Evolutionary conservation across 2,329 filamentous ascomycete genomes (phyloP), one percentile per base, ranked within the genome.

Genomic region (Verticillium isaacii): DNA sequence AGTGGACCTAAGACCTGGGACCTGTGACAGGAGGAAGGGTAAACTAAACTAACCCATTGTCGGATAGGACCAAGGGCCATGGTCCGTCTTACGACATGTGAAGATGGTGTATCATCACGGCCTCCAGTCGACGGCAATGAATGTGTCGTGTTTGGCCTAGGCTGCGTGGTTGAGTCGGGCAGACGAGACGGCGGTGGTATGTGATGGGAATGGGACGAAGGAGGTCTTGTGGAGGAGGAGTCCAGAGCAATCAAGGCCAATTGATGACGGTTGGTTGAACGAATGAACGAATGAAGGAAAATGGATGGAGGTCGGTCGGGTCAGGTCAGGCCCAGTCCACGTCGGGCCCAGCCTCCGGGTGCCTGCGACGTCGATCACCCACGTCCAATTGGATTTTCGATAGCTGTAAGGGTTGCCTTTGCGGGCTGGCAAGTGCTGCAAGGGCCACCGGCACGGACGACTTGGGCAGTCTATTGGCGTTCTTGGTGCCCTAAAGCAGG

Each of bases 31-130:
- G 7, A 14, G 9, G 34, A 14, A 36, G 34, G 34, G 34, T 36
- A 5, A 36, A 36, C 55, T 39, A 56, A 63, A 74, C 72, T 74
- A 66, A 74, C 72, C 72, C 72, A 74, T 74, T 69, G 63, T 74
- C 67, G 71, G 68, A 68, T 71, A 63, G 66, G 67, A 62, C 67
- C 68, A 64, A 71, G 65, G 69, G 72, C 69, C 72, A 74, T 74
- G 69, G 67, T 73, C 71, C 61, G 66, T 66, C 67, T 66, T 64
- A 67, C 65, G 63, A 61, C 65, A 68, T 67, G 61, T 61, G 61
- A 57, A 37, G 29, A 17, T 32, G 32, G 37, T 39, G 57, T 58
- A 58, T 50, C 57, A 58, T 58, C n/a, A 58, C 57, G 37, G 36
- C 36, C 32, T 29, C 39, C 29, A 25, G 15, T n/a, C 39, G 37